Evolutionary conservation across 31 red algal genomes (phyloP), one percentile per base, ranked within the genome.

Genomic region (Asparagopsis taxiformis): DNA sequence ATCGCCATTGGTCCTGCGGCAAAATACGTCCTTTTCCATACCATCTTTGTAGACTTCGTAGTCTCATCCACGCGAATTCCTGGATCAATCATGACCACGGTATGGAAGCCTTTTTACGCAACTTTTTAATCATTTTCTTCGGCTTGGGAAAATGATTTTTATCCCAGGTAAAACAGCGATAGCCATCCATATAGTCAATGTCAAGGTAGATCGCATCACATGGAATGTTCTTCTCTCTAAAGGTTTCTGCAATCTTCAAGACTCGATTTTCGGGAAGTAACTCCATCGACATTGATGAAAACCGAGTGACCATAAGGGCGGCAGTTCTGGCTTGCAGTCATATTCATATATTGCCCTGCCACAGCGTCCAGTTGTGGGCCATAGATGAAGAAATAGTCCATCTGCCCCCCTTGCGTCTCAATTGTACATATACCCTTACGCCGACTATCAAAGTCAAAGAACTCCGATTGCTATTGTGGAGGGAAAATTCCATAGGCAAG

Each of bases 191-290:
- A 39, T 69, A 54, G 19, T 69, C 65, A 69, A 69, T 69, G 29
- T 69, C 65, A 2, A 69, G 31, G 31, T 54, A 69, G 23, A 69
- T 69, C 19, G 52, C 65, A 69, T 69, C 65, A 69, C 65, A 69
- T 43, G 65, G 65, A 39, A 69, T 69, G 15, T 69, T 69, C 1
- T 33, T 17, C 10, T 69, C 11, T 53, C 52, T 54, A 3, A 69
- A 69, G 15, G 15, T 31, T n/a, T 69, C 16, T 31, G 46, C 52
- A 3, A 69, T 38, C 34, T 2, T 20, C 34, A 37, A 13, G 65
- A 53, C 19, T 69, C 65, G 15, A 39, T 16, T n/a, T 69, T 46
- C 23, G 34, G 46, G 19, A 46, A 3, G 21, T 69, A 69, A 10
- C 52, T 69, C 65, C 65, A 69, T 7, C 65, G 3, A 56, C 65